phyloP scores from a whole-genome alignment of 805 yeast genomes.

The Pichia eremophila region DNA sequence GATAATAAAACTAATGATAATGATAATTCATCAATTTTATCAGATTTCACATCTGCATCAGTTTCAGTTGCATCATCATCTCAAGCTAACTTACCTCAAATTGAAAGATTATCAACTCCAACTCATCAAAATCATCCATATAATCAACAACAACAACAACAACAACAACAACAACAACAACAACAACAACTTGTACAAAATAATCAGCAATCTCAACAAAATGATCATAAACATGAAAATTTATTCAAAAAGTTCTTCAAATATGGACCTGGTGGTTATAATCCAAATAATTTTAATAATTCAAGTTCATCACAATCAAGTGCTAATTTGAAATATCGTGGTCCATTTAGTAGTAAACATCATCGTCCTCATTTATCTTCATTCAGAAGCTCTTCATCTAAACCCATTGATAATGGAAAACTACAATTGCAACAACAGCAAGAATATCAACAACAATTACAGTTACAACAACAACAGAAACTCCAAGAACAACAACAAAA shows the following conservation, averaged over 20 bases:
- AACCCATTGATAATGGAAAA: neutral
- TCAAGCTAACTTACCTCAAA: neutral
- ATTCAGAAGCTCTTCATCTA: conserved; percentile 3
- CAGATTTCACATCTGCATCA: neutral
- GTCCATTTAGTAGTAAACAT: conserved; percentile 3
- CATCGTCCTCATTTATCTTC: conserved; percentile 8
- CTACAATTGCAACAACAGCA: conserved; percentile 3
- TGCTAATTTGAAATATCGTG: neutral
- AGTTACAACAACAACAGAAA: conserved; percentile 5
- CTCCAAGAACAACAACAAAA: conserved; percentile 7
- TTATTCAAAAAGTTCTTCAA: conserved; percentile 7
- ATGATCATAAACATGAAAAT: conserved; percentile 6
- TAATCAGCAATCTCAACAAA: neutral
- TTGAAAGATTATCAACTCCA: neutral
- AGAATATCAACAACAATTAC: conserved; percentile 2
- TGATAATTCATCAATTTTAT: neutral
- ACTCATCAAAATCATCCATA: too few species aligned
- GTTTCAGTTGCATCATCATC: neutral
- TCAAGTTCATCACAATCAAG: neutral
- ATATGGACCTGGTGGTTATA: conserved; percentile 8
- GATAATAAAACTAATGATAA: neutral
- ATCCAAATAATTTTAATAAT: neutral
- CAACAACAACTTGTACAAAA: neutral
- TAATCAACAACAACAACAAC: too few species aligned
- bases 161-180: neutral